phyloP scores from a whole-genome alignment of 2,329 filamentous ascomycete genomes.

The Alternaria brassicicola region DNA sequence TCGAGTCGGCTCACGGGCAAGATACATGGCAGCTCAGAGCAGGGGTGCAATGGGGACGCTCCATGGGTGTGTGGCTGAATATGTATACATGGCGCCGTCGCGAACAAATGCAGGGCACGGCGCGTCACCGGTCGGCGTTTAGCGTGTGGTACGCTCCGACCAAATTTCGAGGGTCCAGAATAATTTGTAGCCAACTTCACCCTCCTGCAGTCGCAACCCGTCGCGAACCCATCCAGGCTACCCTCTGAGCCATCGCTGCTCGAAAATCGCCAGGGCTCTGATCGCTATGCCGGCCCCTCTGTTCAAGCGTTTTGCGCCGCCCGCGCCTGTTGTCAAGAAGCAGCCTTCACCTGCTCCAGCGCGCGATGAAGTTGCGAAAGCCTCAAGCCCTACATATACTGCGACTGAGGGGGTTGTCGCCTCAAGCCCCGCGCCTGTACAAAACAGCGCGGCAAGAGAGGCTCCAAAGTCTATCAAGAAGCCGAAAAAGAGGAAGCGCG shows the following conservation, averaged over 20 bases:
- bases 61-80: neutral
- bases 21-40: conserved; percentile 32
- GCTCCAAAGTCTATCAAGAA: conserved; percentile 35
- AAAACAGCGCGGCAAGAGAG: conserved; percentile 10
- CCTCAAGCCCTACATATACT: conserved; percentile 1
- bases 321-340: conserved; percentile 20
- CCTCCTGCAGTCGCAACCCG: conserved; percentile 3
- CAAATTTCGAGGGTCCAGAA: conserved; percentile 29
- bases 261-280: neutral
- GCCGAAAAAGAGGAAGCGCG: conserved; percentile 45
- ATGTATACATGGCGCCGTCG: neutral
- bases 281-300: conserved; percentile 54
- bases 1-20: conserved; percentile 11
- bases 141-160: conserved; percentile 24
- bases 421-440: conserved; percentile 7
- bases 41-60: conserved; percentile 1
- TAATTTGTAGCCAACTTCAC: conserved; percentile 24
- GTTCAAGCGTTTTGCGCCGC: conserved; percentile 56
- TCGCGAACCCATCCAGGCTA: neutral
- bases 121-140: conserved; percentile 38
- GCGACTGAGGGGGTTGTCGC: neutral
- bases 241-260: neutral
- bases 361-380: neutral
- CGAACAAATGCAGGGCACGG: conserved; percentile 3
- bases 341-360: conserved; percentile 7